A percentile compares a stretch with the other conserved stretches of the same genome.
Conservation (phyloP, 495 filamentous ascomycete genomes). For the Penicillium maclennaniae region DNA sequence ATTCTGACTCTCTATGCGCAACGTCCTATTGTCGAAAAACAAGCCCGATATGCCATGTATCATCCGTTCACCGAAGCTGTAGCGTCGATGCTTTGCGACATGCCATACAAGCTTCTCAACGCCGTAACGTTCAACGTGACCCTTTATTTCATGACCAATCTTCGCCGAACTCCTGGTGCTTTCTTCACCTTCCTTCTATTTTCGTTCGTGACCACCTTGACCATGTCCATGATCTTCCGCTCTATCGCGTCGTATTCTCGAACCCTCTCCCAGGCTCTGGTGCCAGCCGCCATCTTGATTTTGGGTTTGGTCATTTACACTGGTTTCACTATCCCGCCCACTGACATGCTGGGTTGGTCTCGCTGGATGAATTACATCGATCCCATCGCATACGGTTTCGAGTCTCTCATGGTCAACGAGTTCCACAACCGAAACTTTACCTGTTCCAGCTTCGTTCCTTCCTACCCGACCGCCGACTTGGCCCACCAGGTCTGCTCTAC, state of each 20-base stretch:
- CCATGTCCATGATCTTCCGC: slow-evolving; percentile 58
- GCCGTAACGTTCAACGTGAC: slow-evolving; percentile 54
- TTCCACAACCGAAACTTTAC: slow-evolving; percentile 52
- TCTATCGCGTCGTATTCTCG: slow-evolving; percentile 49
- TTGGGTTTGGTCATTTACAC: slow-evolving; percentile 52
- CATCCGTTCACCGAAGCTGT: slow-evolving; percentile 61
- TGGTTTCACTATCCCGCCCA: slow-evolving; percentile 49
- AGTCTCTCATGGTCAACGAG: slow-evolving; percentile 54
- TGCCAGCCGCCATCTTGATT: slow-evolving; percentile 48
- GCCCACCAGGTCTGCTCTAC: slow-evolving; percentile 45
- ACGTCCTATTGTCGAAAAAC: slow-evolving; percentile 67
- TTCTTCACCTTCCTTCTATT: slow-evolving; percentile 65
- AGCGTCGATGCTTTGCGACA: slow-evolving; percentile 58
- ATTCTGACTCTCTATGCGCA: slow-evolving; percentile 60
- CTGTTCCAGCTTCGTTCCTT: slow-evolving; percentile 50
- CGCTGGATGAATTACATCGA: slow-evolving; percentile 52
- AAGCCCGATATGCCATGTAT: slow-evolving; percentile 63
- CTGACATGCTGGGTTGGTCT: slow-evolving; percentile 53
- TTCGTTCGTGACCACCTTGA: slow-evolving; percentile 51
- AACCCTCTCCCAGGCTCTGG: slow-evolving; percentile 50
- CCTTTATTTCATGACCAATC: slow-evolving; percentile 59
- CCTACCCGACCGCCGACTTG: slow-evolving; percentile 14
- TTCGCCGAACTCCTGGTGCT: slow-evolving; percentile 41
- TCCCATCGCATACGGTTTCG: slow-evolving; percentile 49
- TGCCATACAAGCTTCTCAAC: slow-evolving; percentile 53